Evolutionary conservation across 2,329 filamentous ascomycete genomes (phyloP), one percentile per base, ranked within the genome.

Genomic region (Cladophialophora psammophila): DNA sequence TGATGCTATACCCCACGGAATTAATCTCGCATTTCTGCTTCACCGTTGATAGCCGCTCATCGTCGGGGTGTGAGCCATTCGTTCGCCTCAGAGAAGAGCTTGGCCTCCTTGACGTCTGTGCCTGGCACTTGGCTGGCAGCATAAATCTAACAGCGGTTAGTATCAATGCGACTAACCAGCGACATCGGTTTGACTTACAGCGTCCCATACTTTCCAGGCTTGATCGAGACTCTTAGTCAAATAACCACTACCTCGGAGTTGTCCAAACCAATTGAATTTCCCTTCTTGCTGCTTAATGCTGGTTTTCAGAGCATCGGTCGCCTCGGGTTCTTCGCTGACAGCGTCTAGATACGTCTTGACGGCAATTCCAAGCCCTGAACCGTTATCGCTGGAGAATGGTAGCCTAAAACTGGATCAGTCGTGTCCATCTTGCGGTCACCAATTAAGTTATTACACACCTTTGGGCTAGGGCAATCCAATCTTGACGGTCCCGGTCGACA

Each of bases 381-480:
- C 79, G 69, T 81, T 80, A 72, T 81, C 77, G 52, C 79, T 78
- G 69, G 81, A 78, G 64, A 83, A 82, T 2, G 80, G 81, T 26
- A 82, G 73, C 62, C 78, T 80, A 60, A 52, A 42, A 8, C 31
- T 48, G 10, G 20, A 65, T 73, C 50, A 74, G 70, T 60, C 42
- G 38, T 20, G 48, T 42, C 2, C 70, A 68, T 66, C 38, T 66
- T 35, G 15, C 63, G 5, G 45, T 31, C 45, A 20, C 2, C 10
- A 31, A 42, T 34, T 45, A 26, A 15, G 57, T 6, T 3, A 40
- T 48, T 48, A 79, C 87, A 75, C 84, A 94, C 92, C 86, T 87
- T 71, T 91, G 86, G 71, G 89, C 89, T 66, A 98, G 84, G 55
- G 90, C 86, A 63, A 88, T 81, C 77, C 88, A 86, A 75, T 92